Conservation (phyloP, 1,284 basidiomycete species). For the Mycosarcoma mackinlayi region DNA sequence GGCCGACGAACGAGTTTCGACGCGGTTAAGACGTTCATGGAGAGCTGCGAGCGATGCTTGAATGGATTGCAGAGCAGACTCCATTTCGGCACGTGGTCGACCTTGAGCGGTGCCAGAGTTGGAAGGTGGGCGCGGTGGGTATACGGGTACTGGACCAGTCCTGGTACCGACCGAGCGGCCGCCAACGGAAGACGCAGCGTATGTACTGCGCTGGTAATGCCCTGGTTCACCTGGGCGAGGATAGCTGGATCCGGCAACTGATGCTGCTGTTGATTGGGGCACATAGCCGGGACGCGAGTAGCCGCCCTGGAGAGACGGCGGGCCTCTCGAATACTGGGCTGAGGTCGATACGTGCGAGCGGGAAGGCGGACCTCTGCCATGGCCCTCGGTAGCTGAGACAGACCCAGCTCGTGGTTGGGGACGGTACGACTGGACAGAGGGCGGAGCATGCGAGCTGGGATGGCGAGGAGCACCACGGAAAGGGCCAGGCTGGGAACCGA, state of each 20-base stretch:
- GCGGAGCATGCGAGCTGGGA: slow-evolving; percentile 20
- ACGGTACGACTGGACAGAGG: slow-evolving; percentile 30
- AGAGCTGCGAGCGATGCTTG: slow-evolving; percentile 90
- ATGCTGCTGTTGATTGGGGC: slow-evolving; percentile 36
- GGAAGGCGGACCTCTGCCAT: slow-evolving; percentile 25
- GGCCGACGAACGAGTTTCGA: slow-evolving; percentile 42
- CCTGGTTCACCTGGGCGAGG: slow-evolving; percentile 28
- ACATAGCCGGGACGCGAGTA: slow-evolving; percentile 31
- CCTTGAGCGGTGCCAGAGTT: slow-evolving; percentile 29
- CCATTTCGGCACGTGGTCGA: slow-evolving; percentile 51
- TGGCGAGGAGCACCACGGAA: slow-evolving; percentile 23
- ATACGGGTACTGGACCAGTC: slow-evolving; percentile 13
- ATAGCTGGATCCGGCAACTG: slow-evolving; percentile 33
- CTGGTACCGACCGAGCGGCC: slow-evolving; percentile 47
- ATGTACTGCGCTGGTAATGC: slow-evolving; percentile 40
- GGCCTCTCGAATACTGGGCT: slow-evolving; percentile 23
- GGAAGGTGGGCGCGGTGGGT: slow-evolving; percentile 38
- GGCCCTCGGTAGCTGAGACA: slow-evolving; percentile 33
- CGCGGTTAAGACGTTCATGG: slow-evolving; percentile 78
- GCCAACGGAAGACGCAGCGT: slow-evolving; percentile 59
- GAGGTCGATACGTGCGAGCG: slow-evolving; percentile 29
- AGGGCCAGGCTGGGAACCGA: slow-evolving; percentile 30
- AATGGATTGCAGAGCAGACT: slow-evolving; percentile 76
- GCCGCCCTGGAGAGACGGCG: slow-evolving; percentile 29
- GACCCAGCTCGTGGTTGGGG: slow-evolving; percentile 35